These are phyloP conservation scores for Opeltia flavorubescens DNA, from an alignment of 495 filamentous ascomycete species.

Conservation along the genomic window DNA sequence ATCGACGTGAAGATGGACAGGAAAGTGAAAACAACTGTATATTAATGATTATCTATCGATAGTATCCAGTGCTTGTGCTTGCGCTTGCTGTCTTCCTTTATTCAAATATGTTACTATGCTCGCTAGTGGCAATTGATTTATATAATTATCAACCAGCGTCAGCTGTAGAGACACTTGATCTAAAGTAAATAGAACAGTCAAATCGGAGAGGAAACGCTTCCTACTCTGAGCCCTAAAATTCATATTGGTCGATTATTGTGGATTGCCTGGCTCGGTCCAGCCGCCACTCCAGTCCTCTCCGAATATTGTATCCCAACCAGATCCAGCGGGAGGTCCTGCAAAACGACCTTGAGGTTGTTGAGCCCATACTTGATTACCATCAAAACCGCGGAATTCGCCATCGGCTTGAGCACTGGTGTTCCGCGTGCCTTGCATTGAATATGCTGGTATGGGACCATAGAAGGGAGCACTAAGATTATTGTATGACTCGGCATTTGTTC, in stretches of 20 bases:
- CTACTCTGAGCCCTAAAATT: not conserved
- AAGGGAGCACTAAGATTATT: not conserved
- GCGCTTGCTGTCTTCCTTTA: too few relatives aligned
- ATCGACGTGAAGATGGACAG: too few relatives aligned
- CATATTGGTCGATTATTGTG: not conserved
- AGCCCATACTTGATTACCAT: not conserved
- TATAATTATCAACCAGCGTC: too few relatives aligned
- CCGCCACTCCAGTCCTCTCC: slow-evolving; percentile 17
- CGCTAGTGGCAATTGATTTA: too few relatives aligned
- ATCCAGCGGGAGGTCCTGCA: not conserved
- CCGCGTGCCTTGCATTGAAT: not conserved
- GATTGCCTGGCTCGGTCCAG: slow-evolving; percentile 15
- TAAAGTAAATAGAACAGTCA: too few relatives aligned
- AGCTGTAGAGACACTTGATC: too few relatives aligned
- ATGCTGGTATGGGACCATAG: not conserved
- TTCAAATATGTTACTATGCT: too few relatives aligned
- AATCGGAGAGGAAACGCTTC: too few relatives aligned
- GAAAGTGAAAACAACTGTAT: too few relatives aligned
- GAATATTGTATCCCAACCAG: slow-evolving; percentile 12
- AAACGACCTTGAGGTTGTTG: not conserved
- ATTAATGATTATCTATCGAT: too few relatives aligned
- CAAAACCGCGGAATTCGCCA: slow-evolving; percentile 4
- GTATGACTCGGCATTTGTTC: not conserved
- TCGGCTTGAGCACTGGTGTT: not conserved
- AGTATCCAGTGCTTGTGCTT: too few relatives aligned